Conservation (phyloP, 768 basidiomycete species). For the Pleurotus sapidus region DNA sequence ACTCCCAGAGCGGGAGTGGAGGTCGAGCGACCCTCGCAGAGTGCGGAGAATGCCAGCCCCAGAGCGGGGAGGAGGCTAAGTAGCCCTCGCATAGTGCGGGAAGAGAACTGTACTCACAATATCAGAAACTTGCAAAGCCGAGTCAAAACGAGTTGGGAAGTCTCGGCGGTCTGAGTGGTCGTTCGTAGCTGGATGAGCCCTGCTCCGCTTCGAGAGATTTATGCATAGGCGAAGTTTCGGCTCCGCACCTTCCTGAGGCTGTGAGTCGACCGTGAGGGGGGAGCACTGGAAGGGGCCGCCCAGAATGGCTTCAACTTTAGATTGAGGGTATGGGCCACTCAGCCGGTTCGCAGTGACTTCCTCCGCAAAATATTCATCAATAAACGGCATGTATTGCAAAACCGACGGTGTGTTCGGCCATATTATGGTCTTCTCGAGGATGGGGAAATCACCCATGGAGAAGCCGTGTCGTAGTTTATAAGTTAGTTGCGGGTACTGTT, state of each 20-base stretch:
- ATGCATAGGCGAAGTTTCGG: constrained; percentile 18
- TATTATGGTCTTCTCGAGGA: too few relatives aligned
- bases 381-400: too few relatives aligned
- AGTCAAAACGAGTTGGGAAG: constrained; percentile 20
- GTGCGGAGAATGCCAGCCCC: too few relatives aligned
- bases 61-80: too few relatives aligned
- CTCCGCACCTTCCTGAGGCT: constrained; percentile 5
- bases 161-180: constrained; percentile 17
- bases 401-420: too few relatives aligned
- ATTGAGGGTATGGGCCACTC: too few relatives aligned
- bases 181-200: constrained; percentile 14
- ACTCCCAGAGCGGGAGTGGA: too few relatives aligned
- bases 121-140: constrained; percentile 10
- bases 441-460: constrained; percentile 29
- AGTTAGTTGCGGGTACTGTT: constrained; percentile 28
- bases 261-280: constrained; percentile 10
- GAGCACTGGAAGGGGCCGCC: constrained; percentile 20
- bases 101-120: constrained; percentile 12
- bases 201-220: constrained; percentile 15
- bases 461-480: constrained; percentile 28
- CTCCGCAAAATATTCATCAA: constrained; percentile 12
- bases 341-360: constrained; percentile 11
- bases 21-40: too few relatives aligned
- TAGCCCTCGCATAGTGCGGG: too few relatives aligned
- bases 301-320: constrained; percentile 18